These are phyloP conservation scores for Hyphodiscus hymeniophilus DNA, from an alignment of 495 filamentous ascomycete genomes.

Conservation along the genomic window DNA sequence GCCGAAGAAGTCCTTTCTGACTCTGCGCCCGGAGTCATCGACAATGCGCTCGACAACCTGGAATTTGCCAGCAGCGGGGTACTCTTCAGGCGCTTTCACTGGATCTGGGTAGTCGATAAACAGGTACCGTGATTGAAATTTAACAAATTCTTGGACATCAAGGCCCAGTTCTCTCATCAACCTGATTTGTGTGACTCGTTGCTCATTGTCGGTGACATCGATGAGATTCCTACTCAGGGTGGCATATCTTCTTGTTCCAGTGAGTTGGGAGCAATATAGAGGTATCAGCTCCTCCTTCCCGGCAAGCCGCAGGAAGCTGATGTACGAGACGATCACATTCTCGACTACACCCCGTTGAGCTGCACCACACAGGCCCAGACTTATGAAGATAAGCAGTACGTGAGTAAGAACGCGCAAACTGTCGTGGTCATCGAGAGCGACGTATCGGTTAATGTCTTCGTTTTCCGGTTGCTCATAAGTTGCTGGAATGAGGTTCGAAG, in stretches of 20 bases:
- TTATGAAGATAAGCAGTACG: constrained; percentile 40
- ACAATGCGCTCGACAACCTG: constrained; percentile 35
- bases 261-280: constrained; percentile 75
- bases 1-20: constrained; percentile 59
- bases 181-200: constrained; percentile 48
- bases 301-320: constrained; percentile 62
- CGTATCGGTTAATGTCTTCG: constrained; percentile 29
- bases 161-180: constrained; percentile 51
- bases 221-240: constrained; percentile 50
- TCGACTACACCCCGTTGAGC: constrained; percentile 32
- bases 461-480: constrained; percentile 16
- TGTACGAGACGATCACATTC: constrained; percentile 69
- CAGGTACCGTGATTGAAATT: constrained; percentile 47
- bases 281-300: constrained; percentile 70
- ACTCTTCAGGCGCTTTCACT: constrained; percentile 8
- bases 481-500: constrained; percentile 42
- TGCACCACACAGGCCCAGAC: constrained; percentile 30
- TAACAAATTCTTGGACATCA: constrained; percentile 38
- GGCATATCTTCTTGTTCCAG: constrained; percentile 35
- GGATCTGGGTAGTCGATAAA: constrained; percentile 34
- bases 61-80: constrained; percentile 33
- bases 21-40: constrained; percentile 26
- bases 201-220: constrained; percentile 35
- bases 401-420: constrained; percentile 55
- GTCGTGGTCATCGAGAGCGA: constrained; percentile 45